Base-by-base conservation (phyloP, 2,329 filamentous ascomycete species). In the Penicillium sp. region DNA sequence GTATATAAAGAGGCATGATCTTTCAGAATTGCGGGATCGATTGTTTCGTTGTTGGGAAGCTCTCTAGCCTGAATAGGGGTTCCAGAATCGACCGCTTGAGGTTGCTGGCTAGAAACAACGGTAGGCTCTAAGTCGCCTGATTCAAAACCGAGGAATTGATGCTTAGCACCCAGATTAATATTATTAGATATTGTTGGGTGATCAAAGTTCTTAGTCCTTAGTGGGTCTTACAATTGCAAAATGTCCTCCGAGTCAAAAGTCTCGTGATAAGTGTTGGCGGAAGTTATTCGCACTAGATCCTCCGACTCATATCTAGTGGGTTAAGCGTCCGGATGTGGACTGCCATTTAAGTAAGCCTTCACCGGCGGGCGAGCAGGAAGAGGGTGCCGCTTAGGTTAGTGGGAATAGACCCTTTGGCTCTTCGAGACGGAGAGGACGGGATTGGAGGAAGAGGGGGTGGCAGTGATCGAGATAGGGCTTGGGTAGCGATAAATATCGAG, bases 391-490 rank as follows among this genome's bases (percentile, higher is more conserved):
- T 53, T 23, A 29, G 49, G 15, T 43, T 3, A 54, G 26, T n/a
- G n/a, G 23, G 15, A 45, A 29, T 54, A 4, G 44, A 18, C 9
- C 1, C 48, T 47, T 27, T 9, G 29, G 29, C 18, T 48, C 37
- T 47, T 12, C 31, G 15, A 27, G 25, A 7, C n/a, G n/a, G 29
- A 15, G 15, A 45, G 31, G 7, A 9, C 50, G 46, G 35, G 25
- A 54, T 54, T 46, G 7, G 51, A 56, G 20, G 46, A 35, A 46
- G 47, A 25, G 1, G 52, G 22, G 1, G 49, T 60, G 2, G 47
- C 20, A 43, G 50, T 29, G 31, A 58, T 49, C 4, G 53, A 60
- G 55, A 60, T 44, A 49, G 50, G 55, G 42, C 50, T 57, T 54
- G 20, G 55, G 15, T 60, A 60, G 1, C 44, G 53, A 58, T 5